Percentiles rank a stretch among this genome's conserved stretches.
phyloP scores from a whole-genome alignment of 2,329 filamentous ascomycete genomes.

The Cladosporium cucumerinum region DNA sequence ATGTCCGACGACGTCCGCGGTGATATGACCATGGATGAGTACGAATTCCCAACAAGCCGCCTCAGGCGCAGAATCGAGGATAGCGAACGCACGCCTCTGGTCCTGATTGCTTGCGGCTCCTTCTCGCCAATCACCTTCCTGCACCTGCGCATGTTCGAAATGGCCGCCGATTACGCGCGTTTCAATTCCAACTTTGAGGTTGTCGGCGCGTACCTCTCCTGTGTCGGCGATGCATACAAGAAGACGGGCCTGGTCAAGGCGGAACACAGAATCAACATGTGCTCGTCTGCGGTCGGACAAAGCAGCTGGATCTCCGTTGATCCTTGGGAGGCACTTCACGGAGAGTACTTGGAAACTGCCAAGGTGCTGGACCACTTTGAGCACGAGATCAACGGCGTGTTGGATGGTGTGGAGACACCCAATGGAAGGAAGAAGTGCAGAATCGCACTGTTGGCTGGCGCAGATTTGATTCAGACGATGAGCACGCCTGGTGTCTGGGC shows the following conservation, averaged over 20 bases:
- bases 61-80: constrained; percentile 57
- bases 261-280: constrained; percentile 78
- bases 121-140: constrained; percentile 53
- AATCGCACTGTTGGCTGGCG: constrained; percentile 77
- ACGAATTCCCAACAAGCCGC: constrained; percentile 60
- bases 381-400: constrained; percentile 77
- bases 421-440: constrained; percentile 68
- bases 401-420: constrained; percentile 67
- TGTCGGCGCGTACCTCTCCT: constrained; percentile 78
- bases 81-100: constrained; percentile 58
- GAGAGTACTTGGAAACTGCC: constrained; percentile 83
- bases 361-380: constrained; percentile 89
- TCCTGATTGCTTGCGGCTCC: constrained; percentile 66
- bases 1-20: constrained; percentile 25
- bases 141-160: constrained; percentile 83
- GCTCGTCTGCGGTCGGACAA: constrained; percentile 72
- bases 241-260: constrained; percentile 75
- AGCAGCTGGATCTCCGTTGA: constrained; percentile 81
- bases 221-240: constrained; percentile 73
- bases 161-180: constrained; percentile 76
- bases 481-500: constrained; percentile 68
- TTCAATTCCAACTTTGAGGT: constrained; percentile 78
- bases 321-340: constrained; percentile 81
- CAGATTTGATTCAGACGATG: constrained; percentile 52
- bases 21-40: constrained; percentile 44